Evolutionary conservation across 257 asterid genomes (phyloP), one percentile per base, ranked within the genome.

Genomic region (Salvia hispanica): DNA sequence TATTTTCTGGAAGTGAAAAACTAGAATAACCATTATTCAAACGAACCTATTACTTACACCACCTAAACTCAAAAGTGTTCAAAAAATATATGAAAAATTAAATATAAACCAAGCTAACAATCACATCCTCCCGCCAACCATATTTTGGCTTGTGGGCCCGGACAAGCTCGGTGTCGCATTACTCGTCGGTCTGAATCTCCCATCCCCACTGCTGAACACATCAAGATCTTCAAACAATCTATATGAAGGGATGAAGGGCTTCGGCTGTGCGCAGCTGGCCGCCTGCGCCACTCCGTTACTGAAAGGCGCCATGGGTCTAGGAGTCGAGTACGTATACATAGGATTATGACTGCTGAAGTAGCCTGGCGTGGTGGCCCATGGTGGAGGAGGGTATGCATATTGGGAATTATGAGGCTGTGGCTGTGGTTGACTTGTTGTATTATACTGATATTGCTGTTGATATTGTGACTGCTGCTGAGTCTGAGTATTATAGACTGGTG

Each of bases 151-250:
- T 18, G 50, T 76, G 6, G 77, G 57, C n/a, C 79, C 84, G 10
- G 75, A 54, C 47, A 69, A 64, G 75, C 73, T 64, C 39, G 46
- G 72, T 4, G 95, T 57, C 36, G 86, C 34, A 12, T 64, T 86
- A 62, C 58, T 74, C 4, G 74, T 36, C 5, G 72, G 33, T 65
- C 78, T 86, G 31, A 69, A 81, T 67, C 79, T 83, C 47, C 82
- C 88, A 54, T 82, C 92, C 2, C 74, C 56, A 3, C 61, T 76
- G 13, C 96, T 91, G n/a, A 94, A 84, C 37, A 91, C 97, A 57
- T 88, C 84, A 60, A 94, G 95, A 80, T 94, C 96, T 54, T 94
- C 96, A 74, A 92, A 92, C 76, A 90, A 75, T 70, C 93, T 86
- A 62, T 91, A 91, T 0, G 99, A 85, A 3, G 98, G 84, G 58